Conservation (phyloP, 2,329 filamentous ascomycete genomes). For the Cytospora leucostoma region DNA sequence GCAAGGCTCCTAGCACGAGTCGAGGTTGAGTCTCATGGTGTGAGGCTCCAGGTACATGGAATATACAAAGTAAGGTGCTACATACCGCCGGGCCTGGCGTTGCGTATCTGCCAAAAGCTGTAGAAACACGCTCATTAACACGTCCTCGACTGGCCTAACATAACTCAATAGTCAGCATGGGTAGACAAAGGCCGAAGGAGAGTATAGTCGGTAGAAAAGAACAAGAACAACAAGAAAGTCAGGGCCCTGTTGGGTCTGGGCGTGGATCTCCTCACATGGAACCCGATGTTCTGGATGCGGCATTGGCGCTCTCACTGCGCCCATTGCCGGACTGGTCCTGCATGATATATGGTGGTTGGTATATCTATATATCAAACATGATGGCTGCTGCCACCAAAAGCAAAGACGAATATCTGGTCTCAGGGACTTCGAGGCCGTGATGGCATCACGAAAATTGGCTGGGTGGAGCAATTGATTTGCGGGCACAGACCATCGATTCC, state of each 20-base stretch:
- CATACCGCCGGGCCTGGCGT: background rate
- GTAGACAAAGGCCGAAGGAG: background rate
- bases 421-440: background rate
- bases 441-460: background rate
- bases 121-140: background rate
- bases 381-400: background rate
- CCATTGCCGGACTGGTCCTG: background rate
- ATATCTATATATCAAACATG: too few species aligned
- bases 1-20: background rate
- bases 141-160: conserved; percentile 2
- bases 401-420: background rate
- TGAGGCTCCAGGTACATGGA: background rate
- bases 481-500: background rate
- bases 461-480: background rate
- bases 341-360: background rate
- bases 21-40: background rate
- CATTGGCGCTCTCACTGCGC: background rate
- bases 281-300: background rate
- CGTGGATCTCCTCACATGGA: conserved; percentile 5
- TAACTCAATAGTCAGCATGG: background rate
- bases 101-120: background rate
- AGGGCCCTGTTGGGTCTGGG: background rate
- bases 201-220: background rate
- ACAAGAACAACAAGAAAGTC: background rate
- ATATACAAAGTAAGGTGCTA: background rate